Base-by-base conservation (phyloP, 805 yeast genomes). In the Blastobotrys chiropterorum region DNA sequence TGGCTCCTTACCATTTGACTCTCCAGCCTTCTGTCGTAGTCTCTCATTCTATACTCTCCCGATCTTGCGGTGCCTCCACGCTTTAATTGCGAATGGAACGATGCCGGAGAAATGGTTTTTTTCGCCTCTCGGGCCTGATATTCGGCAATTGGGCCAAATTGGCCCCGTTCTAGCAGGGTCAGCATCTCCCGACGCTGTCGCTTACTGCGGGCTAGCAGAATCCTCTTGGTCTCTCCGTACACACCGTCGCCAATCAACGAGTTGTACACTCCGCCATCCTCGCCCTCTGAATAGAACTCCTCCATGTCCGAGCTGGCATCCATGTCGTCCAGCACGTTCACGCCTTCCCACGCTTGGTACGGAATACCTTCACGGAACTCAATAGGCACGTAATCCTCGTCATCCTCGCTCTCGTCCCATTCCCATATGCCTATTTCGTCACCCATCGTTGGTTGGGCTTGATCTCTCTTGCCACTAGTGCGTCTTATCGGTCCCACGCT, bases 1-100 rank as follows among this genome's bases (percentile, higher is more conserved):
- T 55, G 53, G 34, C 34, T 26, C 34, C 11, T 26, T 6, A 26
- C 34, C 34, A 26, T 26, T 26, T n/a, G n/a, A n/a, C n/a, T n/a
- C n/a, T n/a, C n/a, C n/a, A n/a, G n/a, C n/a, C n/a, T n/a, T n/a
- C n/a, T n/a, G n/a, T n/a, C n/a, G n/a, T n/a, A 26, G 11, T 26
- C 34, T 26, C 34, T 26, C 34, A 11, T 26, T 26, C 34, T 11
- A 11, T 26, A 26, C 11, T 6, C 34, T n/a, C n/a, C n/a, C n/a
- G n/a, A n/a, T n/a, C n/a, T n/a, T n/a, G n/a, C n/a, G n/a, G n/a
- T n/a, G n/a, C n/a, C n/a, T n/a, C 34, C 34, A 11, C 34, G 34
- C 34, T 26, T 26, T 11, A 26, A 6, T 26, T 26, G 34, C 11
- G 34, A 6, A 11, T 26, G 34, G 11, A 26, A 26, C 11, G 34